Evolutionary conservation across 106 monocot species (phyloP).

Genomic region (Agapanthus africanus): DNA sequence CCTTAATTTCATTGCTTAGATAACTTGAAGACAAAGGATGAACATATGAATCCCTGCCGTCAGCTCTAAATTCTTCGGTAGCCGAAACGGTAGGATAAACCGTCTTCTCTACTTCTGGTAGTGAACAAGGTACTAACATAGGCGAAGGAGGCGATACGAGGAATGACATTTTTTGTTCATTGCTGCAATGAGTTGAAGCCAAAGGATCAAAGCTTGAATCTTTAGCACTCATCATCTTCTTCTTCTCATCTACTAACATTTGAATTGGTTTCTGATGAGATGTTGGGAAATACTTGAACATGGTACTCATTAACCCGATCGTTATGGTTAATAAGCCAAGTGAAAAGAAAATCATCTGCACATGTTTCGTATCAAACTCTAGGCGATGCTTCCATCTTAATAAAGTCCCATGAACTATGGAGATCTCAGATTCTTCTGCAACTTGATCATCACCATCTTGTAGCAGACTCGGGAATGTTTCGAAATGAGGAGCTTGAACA

Average conservation of each 20-base stretch:
- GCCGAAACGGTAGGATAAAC: too few relatives aligned
- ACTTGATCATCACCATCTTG: neutral
- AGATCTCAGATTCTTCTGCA: neutral
- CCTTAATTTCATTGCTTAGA: neutral
- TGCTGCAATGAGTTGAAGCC: neutral
- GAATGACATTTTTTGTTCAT: neutral
- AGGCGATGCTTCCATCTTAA: neutral
- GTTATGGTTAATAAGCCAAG: neutral
- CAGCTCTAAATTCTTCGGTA: too few relatives aligned
- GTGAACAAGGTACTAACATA: too few relatives aligned
- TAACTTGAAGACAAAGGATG: neutral
- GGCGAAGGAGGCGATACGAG: too few relatives aligned
- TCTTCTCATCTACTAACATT: too few relatives aligned
- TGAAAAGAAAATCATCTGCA: neutral
- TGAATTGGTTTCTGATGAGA: neutral
- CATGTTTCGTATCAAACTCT: neutral
- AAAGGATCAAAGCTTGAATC: neutral
- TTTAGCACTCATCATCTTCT: too few relatives aligned
- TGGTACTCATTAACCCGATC: neutral
- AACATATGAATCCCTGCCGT: slow-evolving; percentile 1
- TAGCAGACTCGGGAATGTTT: neutral
- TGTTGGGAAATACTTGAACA: neutral
- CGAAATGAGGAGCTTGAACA: neutral
- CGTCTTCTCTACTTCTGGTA: too few relatives aligned
- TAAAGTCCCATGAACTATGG: neutral